phyloP scores from a whole-genome alignment of 495 filamentous ascomycete genomes.

The Cenococcum geophilum region DNA sequence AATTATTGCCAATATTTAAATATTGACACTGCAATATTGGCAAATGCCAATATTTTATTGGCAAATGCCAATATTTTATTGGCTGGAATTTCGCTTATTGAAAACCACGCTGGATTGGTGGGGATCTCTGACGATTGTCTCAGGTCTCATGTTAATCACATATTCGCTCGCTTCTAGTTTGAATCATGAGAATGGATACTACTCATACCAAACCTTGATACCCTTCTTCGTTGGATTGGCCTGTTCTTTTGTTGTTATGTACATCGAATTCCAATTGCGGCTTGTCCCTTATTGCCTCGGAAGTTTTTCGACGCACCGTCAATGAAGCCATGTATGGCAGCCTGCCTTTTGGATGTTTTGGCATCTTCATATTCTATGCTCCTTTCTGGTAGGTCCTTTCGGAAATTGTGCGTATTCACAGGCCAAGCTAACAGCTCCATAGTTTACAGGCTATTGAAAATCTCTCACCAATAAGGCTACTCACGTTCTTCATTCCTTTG shows the following conservation, averaged over 20 bases:
- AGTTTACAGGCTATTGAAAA: slow-evolving; percentile 63
- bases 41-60: too few species aligned
- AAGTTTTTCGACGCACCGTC: slow-evolving; percentile 68
- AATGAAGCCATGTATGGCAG: slow-evolving; percentile 60
- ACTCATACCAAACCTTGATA: slow-evolving; percentile 64
- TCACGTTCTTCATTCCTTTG: slow-evolving; percentile 75
- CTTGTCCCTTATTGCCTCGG: slow-evolving; percentile 64
- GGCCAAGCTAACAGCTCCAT: background rate
- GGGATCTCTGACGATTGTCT: slow-evolving; percentile 39
- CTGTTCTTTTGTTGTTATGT: slow-evolving; percentile 53
- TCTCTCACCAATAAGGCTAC: slow-evolving; percentile 60
- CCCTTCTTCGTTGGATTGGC: slow-evolving; percentile 55
- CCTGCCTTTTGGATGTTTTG: slow-evolving; percentile 68
- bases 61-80: too few species aligned
- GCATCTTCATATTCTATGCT: slow-evolving; percentile 71
- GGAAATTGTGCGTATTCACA: background rate
- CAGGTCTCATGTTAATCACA: slow-evolving; percentile 63
- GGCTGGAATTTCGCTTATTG: too few species aligned
- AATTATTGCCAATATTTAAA: too few species aligned
- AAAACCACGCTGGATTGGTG: slow-evolving; percentile 57
- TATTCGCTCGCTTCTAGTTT: slow-evolving; percentile 73
- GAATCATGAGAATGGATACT: slow-evolving; percentile 63
- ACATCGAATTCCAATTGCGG: slow-evolving; percentile 70
- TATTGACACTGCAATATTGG: too few species aligned
- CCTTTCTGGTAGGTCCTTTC: slow-evolving; percentile 62